Conservation (phyloP, 2,329 filamentous ascomycete species). For the Bipolaris zeicola region DNA sequence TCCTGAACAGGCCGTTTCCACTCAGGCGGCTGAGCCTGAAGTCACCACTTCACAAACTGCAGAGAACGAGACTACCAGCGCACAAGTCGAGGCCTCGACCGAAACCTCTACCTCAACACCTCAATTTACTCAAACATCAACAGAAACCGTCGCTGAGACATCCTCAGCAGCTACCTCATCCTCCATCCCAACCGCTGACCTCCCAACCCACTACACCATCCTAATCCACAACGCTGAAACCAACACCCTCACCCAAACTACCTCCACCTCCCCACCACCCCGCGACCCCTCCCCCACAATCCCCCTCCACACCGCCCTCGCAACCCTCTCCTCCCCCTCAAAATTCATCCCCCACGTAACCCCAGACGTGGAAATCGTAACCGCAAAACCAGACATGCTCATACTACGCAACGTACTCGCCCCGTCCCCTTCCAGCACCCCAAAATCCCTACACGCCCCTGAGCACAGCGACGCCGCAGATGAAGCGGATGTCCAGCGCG, state of each 20-base stretch:
- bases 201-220: conserved; percentile 31
- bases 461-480: background rate
- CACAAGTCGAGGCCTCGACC: background rate
- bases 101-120: background rate
- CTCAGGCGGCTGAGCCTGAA: background rate
- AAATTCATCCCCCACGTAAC: conserved; percentile 42
- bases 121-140: background rate
- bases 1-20: background rate
- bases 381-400: conserved; percentile 39
- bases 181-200: background rate
- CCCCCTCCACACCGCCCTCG: conserved; percentile 37
- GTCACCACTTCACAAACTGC: background rate
- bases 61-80: background rate
- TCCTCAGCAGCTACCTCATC: background rate
- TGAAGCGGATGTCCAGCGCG: background rate
- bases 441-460: background rate
- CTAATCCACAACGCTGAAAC: conserved; percentile 36
- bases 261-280: conserved; percentile 26
- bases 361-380: conserved; percentile 33
- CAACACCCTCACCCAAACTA: conserved; percentile 33
- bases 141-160: background rate
- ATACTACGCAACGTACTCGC: conserved; percentile 19
- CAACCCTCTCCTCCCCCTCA: conserved; percentile 31
- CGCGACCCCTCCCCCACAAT: conserved; percentile 24
- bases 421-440: too few species aligned